phyloP scores from a whole-genome alignment of 2,329 filamentous ascomycete species.

The Fusarium tuaranense region DNA sequence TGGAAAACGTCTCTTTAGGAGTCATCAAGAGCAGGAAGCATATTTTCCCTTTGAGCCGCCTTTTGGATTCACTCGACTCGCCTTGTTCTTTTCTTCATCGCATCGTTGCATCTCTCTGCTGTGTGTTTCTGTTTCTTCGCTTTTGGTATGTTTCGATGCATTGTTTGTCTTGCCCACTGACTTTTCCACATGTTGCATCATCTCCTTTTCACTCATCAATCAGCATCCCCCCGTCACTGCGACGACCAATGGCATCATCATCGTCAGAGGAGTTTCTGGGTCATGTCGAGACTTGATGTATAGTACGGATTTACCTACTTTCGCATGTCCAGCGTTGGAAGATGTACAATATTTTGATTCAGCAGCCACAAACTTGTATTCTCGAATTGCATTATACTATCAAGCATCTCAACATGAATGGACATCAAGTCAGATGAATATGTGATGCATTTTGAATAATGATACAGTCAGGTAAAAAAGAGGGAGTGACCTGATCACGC shows the following conservation, averaged over 20 bases:
- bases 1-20: slow-evolving; percentile 13
- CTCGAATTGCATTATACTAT: not conserved
- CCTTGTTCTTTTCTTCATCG: not conserved
- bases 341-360: slow-evolving; percentile 25
- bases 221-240: slow-evolving; percentile 4
- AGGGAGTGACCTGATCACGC: not conserved
- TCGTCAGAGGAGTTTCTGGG: slow-evolving; percentile 29
- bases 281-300: slow-evolving; percentile 8
- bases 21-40: slow-evolving; percentile 28
- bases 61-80: slow-evolving; percentile 12
- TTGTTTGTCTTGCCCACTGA: not conserved
- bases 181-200: not conserved
- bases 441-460: not conserved
- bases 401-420: not conserved
- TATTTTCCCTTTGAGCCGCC: slow-evolving; percentile 8
- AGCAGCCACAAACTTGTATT: not conserved
- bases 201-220: slow-evolving; percentile 10
- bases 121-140: not conserved
- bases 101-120: slow-evolving; percentile 4
- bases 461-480: not conserved
- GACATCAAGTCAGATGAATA: not conserved
- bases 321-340: slow-evolving; percentile 13
- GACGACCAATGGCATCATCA: slow-evolving; percentile 9
- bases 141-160: not conserved
- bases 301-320: slow-evolving; percentile 13